phyloP scores from a whole-genome alignment of 2,329 filamentous ascomycete genomes.

The Verruconis gallopava region DNA sequence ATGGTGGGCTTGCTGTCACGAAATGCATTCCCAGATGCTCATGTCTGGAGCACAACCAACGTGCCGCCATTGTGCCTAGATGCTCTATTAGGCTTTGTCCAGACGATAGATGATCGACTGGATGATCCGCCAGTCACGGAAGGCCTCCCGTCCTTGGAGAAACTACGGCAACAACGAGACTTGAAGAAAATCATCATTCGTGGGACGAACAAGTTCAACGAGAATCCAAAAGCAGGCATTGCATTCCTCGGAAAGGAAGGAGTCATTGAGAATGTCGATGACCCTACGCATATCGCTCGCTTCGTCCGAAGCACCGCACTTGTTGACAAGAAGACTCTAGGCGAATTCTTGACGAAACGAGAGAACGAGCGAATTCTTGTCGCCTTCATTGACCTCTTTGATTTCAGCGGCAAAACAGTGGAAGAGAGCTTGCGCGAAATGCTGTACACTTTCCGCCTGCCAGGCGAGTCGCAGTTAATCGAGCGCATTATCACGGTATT shows the following conservation, averaged over 20 bases:
- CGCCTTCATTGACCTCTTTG: constrained; percentile 75
- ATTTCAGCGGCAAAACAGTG: constrained; percentile 74
- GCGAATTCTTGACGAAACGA: constrained; percentile 86
- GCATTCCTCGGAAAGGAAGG: constrained; percentile 75
- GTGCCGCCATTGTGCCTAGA: constrained; percentile 91
- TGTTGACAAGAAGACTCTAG: constrained; percentile 79
- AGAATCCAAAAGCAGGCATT: constrained; percentile 79
- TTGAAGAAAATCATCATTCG: constrained; percentile 82
- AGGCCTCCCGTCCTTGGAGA: constrained; percentile 51
- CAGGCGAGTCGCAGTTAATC: constrained; percentile 85
- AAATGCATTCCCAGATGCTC: constrained; percentile 92
- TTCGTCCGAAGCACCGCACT: constrained; percentile 82
- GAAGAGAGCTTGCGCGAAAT: constrained; percentile 81
- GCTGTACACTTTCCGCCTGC: constrained; percentile 85
- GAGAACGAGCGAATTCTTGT: constrained; percentile 75
- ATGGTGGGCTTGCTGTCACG: constrained; percentile 84
- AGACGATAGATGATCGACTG: constrained; percentile 79
- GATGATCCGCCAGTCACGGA: constrained; percentile 53
- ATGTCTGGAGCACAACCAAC: constrained; percentile 97
- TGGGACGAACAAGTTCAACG: constrained; percentile 85
- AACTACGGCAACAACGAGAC: constrained; percentile 57
- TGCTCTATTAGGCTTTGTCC: constrained; percentile 77
- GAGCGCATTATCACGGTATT: constrained; percentile 84
- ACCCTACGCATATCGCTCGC: constrained; percentile 66
- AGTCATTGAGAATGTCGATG: constrained; percentile 63